A percentile compares a stretch with the other conserved stretches of the same genome.
Evolutionary conservation across 345 rosid genomes (phyloP).

Genomic region (Bretschneidera sinensis): DNA sequence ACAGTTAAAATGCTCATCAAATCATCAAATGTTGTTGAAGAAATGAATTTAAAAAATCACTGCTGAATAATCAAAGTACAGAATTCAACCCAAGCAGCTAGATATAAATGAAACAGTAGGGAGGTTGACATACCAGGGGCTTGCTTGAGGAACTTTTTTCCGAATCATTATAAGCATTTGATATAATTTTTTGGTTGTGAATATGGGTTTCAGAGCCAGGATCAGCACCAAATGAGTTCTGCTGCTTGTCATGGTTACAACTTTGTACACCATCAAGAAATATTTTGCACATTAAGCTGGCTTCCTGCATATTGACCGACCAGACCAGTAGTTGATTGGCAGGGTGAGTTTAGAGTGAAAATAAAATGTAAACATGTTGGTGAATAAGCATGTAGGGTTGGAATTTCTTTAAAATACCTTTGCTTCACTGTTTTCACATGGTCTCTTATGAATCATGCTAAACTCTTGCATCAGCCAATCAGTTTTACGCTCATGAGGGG

Average conservation of each 20-base stretch:
- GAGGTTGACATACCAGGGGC: conserved; percentile 25
- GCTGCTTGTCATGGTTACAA: conserved; percentile 8
- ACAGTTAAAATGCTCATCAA: neutral
- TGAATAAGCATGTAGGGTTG: neutral
- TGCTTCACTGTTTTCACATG: conserved; percentile 19
- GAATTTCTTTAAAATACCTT: conserved; percentile 25
- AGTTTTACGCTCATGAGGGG: conserved; percentile 25
- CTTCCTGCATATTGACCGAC: conserved; percentile 36
- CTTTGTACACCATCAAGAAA: conserved; percentile 14
- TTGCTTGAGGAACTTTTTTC: conserved; percentile 23
- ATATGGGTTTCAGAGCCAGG: neutral
- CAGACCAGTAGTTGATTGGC: conserved; percentile 20
- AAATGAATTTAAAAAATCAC: no score
- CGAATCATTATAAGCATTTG: neutral
- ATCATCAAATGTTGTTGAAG: neutral
- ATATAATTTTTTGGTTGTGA: neutral
- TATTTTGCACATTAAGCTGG: conserved; percentile 32
- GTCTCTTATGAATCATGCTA: conserved; percentile 25
- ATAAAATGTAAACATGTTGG: neutral
- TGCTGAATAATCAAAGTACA: neutral
- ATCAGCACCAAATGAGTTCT: neutral
- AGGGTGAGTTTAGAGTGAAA: conserved; percentile 16
- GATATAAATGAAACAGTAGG: neutral
- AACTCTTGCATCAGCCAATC: conserved; percentile 44
- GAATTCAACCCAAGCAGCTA: conserved; percentile 6